Evolutionary conservation across 2,329 filamentous ascomycete species (phyloP), one percentile per base, ranked within the genome.

Genomic region (Sclerotinia minor): DNA sequence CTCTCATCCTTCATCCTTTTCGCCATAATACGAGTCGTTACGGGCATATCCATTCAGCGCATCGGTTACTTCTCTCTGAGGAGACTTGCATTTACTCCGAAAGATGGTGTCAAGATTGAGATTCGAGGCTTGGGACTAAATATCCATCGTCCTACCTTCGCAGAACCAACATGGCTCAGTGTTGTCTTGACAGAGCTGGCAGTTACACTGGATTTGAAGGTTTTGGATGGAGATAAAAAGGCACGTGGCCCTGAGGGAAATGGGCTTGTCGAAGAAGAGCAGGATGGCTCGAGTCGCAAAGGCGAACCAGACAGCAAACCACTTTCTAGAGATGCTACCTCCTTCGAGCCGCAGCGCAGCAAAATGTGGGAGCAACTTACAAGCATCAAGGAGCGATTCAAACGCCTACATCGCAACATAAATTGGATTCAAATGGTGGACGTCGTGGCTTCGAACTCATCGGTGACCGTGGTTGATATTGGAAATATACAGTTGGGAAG

Each of bases 161-260:
- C 94, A 58, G 93, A 98, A 78, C 95, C 95, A 55, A 98, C 96
- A 71, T 98, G 94, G 93, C 82, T 97, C 74, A 98, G 94, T 78
- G 84, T 99, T 63, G 91, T 95, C 11, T 80, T 99, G 69, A 92
- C 88, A 75, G 95, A 97, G 77, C 82, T 97, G 61, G 91, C 89
- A 61, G 84, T 99, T 63, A 96, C 92, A 0, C 78, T 98, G 54
- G 92, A 99, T 76, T 82, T 93, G 57, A 85, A 86, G 69, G 85
- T 87, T 59, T 79, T 95, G 53, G 85, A 86, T 72, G 80, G 80
- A 35, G 81, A 81, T 65, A 76, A 74, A 65, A 26, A 54, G 58
- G 69, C 68, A 35, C 64, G 71, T 19, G 55, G 53, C 55, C 63
- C 74, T 73, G 67, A 75, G 70, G 63, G 69, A 15, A 70, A 73